Evolutionary conservation across 306 rosid genomes (phyloP), one percentile per base, ranked within the genome.

Genomic region (Elaeagnus macrophylla): DNA sequence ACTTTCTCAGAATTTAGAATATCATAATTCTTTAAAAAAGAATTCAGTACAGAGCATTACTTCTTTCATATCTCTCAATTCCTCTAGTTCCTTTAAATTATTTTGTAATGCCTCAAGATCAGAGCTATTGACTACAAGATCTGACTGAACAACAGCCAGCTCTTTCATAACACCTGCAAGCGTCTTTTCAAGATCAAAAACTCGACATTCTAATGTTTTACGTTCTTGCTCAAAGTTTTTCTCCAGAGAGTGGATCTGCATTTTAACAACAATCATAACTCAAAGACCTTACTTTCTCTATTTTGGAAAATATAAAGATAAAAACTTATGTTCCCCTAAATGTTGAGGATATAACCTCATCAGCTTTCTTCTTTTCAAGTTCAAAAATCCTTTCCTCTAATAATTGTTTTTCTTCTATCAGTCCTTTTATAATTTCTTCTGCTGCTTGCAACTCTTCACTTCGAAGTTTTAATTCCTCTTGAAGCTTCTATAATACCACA

Each of bases 31-130:
- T 3, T 25, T 2, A 0, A 25, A 2, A 25, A 44, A 42, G 3
- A 42, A 48, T 11, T 13, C 7, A 52, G 37, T 2, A 15, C 3
- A 56, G 32, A 57, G 52, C 35, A 72, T 55, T 61, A 66, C 99
- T 94, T 91, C 99, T 84, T 84, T 91, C 96, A 87, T 82, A 76
- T 91, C 99, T 76, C 96, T 79, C 70, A 91, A 70, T 55, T 91
- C 99, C 51, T 87, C 96, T 59, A 91, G 69, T 74, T 91, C 99
- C 77, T 71, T 81, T 37, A 84, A 69, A 57, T 75, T 82, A 73
- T 66, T 82, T 74, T 73, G 84, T 67, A 82, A 59, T 18, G 65
- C 52, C 53, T 67, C 76, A 75, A 91, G 65, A 71, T 84, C 99
- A 51, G 82, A 67, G 72, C 80, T 84, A 73, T 67, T 84, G 44